These are phyloP conservation scores for Candida vaughaniae DNA, from an alignment of 805 yeast species.

Conservation along the genomic window DNA sequence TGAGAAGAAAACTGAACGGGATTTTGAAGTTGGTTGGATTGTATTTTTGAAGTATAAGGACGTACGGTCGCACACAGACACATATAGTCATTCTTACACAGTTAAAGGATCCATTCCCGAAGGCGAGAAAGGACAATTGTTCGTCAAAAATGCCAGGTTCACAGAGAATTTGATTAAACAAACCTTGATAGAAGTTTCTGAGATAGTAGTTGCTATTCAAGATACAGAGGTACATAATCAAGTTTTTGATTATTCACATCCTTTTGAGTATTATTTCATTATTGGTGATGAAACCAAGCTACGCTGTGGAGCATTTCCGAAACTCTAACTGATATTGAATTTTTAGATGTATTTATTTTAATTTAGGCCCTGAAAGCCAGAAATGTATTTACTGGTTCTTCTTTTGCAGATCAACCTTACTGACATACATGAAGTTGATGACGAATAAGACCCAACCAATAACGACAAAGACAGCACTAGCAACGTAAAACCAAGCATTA, in stretches of 20 bases:
- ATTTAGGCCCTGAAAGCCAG: too few species aligned
- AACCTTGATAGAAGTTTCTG: background rate
- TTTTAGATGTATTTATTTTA: background rate
- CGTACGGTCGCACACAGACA: slow-evolving; percentile 1
- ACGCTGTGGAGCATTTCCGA: too few species aligned
- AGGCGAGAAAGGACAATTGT: slow-evolving; percentile 13
- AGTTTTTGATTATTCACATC: slow-evolving; percentile 3
- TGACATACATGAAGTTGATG: slow-evolving; percentile 54
- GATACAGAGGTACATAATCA: background rate
- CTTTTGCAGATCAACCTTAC: slow-evolving; percentile 26
- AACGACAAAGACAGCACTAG: slow-evolving; percentile 68
- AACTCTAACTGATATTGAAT: background rate
- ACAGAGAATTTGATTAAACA: slow-evolving; percentile 3
- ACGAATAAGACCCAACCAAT: slow-evolving; percentile 77
- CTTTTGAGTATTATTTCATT: slow-evolving; percentile 9
- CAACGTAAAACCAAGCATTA: slow-evolving; percentile 88
- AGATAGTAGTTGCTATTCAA: background rate
- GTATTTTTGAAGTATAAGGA: slow-evolving; percentile 4
- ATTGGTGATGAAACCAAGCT: slow-evolving; percentile 3
- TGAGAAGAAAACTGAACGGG: slow-evolving; percentile 5
- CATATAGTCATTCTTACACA: slow-evolving; percentile 6
- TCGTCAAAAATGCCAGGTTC: slow-evolving; percentile 9
- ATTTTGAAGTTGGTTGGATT: slow-evolving; percentile 6
- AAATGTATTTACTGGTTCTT: slow-evolving; percentile 19
- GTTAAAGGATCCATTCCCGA: slow-evolving; percentile 9